Evolutionary conservation across 2,329 filamentous ascomycete genomes (phyloP).

Genomic region (Penicillium sp.): DNA sequence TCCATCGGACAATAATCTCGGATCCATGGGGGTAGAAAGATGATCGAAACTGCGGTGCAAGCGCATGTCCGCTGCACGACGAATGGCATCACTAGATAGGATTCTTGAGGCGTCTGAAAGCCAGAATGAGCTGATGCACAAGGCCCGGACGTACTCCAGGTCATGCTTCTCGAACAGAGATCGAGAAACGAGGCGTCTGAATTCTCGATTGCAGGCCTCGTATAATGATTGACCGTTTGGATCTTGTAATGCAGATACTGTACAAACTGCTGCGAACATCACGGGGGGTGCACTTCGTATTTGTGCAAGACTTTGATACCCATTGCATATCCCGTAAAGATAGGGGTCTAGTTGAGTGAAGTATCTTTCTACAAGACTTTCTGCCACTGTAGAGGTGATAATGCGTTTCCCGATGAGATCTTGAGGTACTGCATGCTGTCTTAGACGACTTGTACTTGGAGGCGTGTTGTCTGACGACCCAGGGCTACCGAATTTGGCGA

Average conservation of each 20-base stretch:
- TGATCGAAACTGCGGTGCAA: slow-evolving; percentile 51
- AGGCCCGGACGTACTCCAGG: slow-evolving; percentile 55
- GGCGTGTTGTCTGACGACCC: slow-evolving; percentile 38
- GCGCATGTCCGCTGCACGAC: slow-evolving; percentile 39
- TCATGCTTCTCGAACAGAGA: slow-evolving; percentile 56
- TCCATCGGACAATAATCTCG: background rate
- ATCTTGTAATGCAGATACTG: slow-evolving; percentile 57
- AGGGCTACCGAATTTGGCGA: slow-evolving; percentile 42
- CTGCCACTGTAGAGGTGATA: slow-evolving; percentile 50
- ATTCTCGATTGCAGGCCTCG: slow-evolving; percentile 53
- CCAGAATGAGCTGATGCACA: slow-evolving; percentile 60
- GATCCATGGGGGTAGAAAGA: slow-evolving; percentile 29
- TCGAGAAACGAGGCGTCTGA: slow-evolving; percentile 52
- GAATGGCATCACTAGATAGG: slow-evolving; percentile 39
- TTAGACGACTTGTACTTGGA: slow-evolving; percentile 31
- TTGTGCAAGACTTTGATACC: slow-evolving; percentile 47
- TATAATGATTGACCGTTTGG: slow-evolving; percentile 38
- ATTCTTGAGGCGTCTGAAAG: slow-evolving; percentile 57
- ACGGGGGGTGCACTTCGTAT: slow-evolving; percentile 51
- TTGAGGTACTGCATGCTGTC: slow-evolving; percentile 20
- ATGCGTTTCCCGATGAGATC: slow-evolving; percentile 56
- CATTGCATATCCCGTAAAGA: slow-evolving; percentile 53
- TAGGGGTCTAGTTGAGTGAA: slow-evolving; percentile 55
- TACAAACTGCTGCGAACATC: slow-evolving; percentile 53
- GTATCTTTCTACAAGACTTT: slow-evolving; percentile 51